Evolutionary conservation across 805 yeast species (phyloP), one percentile per base, ranked within the genome.

Genomic region (Yarrowia sp.): DNA sequence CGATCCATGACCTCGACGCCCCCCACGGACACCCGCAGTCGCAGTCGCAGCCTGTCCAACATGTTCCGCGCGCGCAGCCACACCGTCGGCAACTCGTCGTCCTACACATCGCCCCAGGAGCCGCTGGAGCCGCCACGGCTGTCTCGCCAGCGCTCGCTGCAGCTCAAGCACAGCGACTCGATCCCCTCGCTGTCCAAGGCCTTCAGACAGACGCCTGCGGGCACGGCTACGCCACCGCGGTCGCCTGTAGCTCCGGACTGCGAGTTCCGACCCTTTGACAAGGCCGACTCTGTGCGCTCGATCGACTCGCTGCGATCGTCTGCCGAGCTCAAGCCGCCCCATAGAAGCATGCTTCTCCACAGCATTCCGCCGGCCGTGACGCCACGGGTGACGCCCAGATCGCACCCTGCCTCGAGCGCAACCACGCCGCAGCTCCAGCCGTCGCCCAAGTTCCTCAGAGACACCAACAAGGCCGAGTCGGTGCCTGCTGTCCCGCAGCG

Each of bases 31-130:
- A 51, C 32, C n/a, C 22, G 58, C 24, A 51, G 58, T 24, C 58
- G 58, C 42, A 51, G 58, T 35, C 58, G 32, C 32, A 51, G 58
- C 36, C 14, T 51, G 32, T 51, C 58, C 32, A 51, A 51, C 58
- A 51, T 51, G 58, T 51, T 51, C 5, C 29, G 58, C 18, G 58
- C 58, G 4, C 58, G 58, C 41, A 51, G 58, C 16, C 22, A 51
- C 42, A 51, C 58, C 4, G 42, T 35, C 3, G 58, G 58, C 6
- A 35, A 35, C 14, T 10, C 58, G 16, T 31, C 36, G 27, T 24
- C 32, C 24, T 32, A 31, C 9, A 29, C 29, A 10, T 4, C 55
- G 21, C 42, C 27, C 9, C 27, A 14, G 1, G 58, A 51, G 31
- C 58, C 41, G 1, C 24, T 32, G 22, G 58, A 51, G 58, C 58